Conservation (phyloP, 306 rosid species). For the Quercus mongolica region DNA sequence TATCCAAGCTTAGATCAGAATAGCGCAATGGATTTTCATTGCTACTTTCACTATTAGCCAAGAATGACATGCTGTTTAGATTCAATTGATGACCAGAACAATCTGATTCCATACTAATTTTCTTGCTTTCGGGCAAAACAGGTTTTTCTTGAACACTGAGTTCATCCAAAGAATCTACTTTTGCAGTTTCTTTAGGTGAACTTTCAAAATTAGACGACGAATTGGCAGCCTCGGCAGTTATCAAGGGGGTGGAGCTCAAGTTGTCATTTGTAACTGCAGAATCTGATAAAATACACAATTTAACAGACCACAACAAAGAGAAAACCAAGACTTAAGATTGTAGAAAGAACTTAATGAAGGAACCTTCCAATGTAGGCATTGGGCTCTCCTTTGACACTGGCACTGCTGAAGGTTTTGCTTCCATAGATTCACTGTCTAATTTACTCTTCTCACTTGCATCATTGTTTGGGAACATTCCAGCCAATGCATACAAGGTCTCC, state of each 20-base stretch:
- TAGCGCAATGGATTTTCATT: conserved; percentile 16
- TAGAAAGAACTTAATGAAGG: conserved; percentile 9
- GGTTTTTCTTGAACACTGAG: conserved; percentile 22
- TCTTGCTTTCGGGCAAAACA: conserved; percentile 13
- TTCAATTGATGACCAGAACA: conserved; percentile 15
- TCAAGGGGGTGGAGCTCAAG: conserved; percentile 12
- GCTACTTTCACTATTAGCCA: conserved; percentile 25
- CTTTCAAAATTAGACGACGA: conserved; percentile 28
- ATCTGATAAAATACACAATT: background rate
- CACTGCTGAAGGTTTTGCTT: conserved; percentile 35
- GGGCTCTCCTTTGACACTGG: conserved; percentile 31
- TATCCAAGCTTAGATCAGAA: conserved; percentile 37
- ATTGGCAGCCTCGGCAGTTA: conserved; percentile 11
- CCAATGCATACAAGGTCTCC: conserved; percentile 74
- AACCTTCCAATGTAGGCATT: conserved; percentile 50
- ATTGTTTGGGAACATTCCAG: conserved; percentile 61
- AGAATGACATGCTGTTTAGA: conserved; percentile 17
- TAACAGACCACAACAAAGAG: background rate
- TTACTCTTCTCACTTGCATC: conserved; percentile 26
- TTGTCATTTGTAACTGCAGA: conserved; percentile 23
- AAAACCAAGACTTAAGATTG: background rate
- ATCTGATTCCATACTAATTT: conserved; percentile 17
- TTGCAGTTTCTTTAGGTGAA: conserved; percentile 28
- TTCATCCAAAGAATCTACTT: conserved; percentile 24
- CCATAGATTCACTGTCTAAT: conserved; percentile 20